Evolutionary conservation across 805 yeast species (phyloP), one percentile per base, ranked within the genome.

Genomic region (Candida sanyiensis): DNA sequence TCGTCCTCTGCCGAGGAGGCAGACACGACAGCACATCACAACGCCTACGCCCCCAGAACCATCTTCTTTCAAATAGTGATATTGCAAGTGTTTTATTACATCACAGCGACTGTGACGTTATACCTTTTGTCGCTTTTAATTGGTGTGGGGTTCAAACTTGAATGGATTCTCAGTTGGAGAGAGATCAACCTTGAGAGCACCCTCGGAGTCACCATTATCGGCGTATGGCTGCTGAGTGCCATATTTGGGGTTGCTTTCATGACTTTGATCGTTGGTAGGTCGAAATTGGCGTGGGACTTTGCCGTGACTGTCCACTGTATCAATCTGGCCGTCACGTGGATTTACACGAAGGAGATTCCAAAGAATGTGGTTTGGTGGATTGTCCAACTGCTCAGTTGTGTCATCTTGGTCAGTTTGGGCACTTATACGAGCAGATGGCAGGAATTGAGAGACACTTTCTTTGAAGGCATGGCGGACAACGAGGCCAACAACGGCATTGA

Each of bases 221-320:
- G 75, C 7, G 59, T 89, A 40, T 90, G 97, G 97, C 64, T 90
- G 12, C 59, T 87, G 35, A 95, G 84, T 57, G 71, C 96, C 0
- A 68, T 93, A 31, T 65, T 93, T 28, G 82, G 95, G 49, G 96
- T 88, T 2, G 59, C 86, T 9, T 87, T 86, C 55, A 78, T 90
- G 54, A 86, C 95, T 1, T 62, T 89, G 2, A 78, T 90, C 20
- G 96, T 90, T 10, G 96, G 97, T 0, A 69, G 97, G 41, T 83
- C 95, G 29, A 93, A 90, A 58, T 65, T 90, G 35, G 97, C 97
- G 0, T 83, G 96, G 83, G 98, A 90, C 62, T 90, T 93, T 64
- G 96, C 96, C 9, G 56, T 90, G n/a, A 93, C 98, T 0, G 76
- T 90, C 12, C 96, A 93, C 59, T 76, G 83, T 17, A 72, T 93